These are phyloP conservation scores for Colletotrichum salicis DNA, from an alignment of 2,329 filamentous ascomycete species.

Conservation along the genomic window DNA sequence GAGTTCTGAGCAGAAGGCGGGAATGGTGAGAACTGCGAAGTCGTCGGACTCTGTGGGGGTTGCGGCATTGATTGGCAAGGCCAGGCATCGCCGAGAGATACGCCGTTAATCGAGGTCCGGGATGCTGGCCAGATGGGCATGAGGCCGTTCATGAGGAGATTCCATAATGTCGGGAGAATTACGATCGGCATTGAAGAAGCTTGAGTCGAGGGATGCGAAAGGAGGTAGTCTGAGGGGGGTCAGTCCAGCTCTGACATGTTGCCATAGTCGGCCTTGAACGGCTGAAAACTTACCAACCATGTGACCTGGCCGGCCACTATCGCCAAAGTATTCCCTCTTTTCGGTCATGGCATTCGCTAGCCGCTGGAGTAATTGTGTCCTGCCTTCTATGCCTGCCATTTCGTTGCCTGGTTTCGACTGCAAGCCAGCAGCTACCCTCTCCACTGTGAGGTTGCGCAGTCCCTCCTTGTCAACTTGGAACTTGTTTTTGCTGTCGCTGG, in stretches of 20 bases:
- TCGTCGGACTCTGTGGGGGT: constrained; percentile 49
- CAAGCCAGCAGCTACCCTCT: constrained; percentile 81
- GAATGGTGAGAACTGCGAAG: constrained; percentile 63
- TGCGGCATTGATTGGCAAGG: constrained; percentile 84
- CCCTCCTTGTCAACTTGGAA: constrained; percentile 90
- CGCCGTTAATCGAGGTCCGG: constrained; percentile 86
- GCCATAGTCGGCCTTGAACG: not conserved
- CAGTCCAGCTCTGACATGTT: constrained; percentile 31
- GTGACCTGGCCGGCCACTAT: constrained; percentile 86
- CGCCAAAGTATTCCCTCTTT: constrained; percentile 85
- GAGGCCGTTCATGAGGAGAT: constrained; percentile 87
- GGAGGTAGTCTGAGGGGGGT: constrained; percentile 79
- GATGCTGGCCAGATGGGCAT: constrained; percentile 89
- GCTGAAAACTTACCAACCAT: constrained; percentile 78
- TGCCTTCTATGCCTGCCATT: constrained; percentile 85
- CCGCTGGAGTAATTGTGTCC: constrained; percentile 80
- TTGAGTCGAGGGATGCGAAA: constrained; percentile 89
- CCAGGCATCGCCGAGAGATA: constrained; percentile 94
- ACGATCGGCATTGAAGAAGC: constrained; percentile 90
- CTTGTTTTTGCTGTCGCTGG: constrained; percentile 81
- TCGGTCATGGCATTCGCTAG: constrained; percentile 79
- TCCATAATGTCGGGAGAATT: constrained; percentile 88
- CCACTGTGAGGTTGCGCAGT: constrained; percentile 77
- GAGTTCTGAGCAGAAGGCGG: constrained; percentile 55
- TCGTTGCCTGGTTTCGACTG: constrained; percentile 85